These are phyloP conservation scores for Hypoxylon rubiginosum DNA, from an alignment of 2,329 filamentous ascomycete species.

Conservation along the genomic window DNA sequence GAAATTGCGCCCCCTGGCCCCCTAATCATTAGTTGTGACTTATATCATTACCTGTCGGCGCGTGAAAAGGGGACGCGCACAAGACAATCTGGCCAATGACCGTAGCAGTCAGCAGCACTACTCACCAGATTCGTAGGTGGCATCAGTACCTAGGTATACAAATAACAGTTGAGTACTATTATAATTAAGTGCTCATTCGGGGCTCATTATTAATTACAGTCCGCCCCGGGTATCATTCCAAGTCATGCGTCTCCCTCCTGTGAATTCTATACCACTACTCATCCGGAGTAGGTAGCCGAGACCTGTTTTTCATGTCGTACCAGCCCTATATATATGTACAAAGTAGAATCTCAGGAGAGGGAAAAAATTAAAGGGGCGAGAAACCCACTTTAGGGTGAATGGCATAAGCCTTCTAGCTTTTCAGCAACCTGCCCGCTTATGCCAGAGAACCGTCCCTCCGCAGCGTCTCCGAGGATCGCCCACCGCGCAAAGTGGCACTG, in stretches of 20 bases:
- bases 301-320: conserved; percentile 38
- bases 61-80: conserved; percentile 14
- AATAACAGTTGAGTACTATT: conserved; percentile 25
- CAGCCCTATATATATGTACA: conserved; percentile 31
- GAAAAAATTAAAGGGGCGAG: conserved; percentile 2
- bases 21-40: background rate
- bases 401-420: conserved; percentile 46
- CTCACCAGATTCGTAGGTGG: background rate
- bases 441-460: conserved; percentile 55
- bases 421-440: conserved; percentile 53
- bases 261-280: conserved; percentile 39
- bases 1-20: conserved; percentile 34
- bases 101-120: background rate
- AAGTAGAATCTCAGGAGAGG: conserved; percentile 22
- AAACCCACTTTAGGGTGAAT: conserved; percentile 34
- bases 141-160: conserved; percentile 3
- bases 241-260: conserved; percentile 37
- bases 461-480: conserved; percentile 61
- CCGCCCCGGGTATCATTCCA: conserved; percentile 50
- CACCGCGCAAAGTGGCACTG: conserved; percentile 64
- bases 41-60: too few species aligned
- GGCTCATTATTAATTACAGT: conserved; percentile 47
- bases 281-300: conserved; percentile 27
- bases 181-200: conserved; percentile 31
- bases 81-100: background rate